A percentile compares a stretch with the other conserved stretches of the same genome.
Evolutionary conservation across 1,284 basidiomycete genomes (phyloP).

Genomic region (Boletus albobrunnescens): DNA sequence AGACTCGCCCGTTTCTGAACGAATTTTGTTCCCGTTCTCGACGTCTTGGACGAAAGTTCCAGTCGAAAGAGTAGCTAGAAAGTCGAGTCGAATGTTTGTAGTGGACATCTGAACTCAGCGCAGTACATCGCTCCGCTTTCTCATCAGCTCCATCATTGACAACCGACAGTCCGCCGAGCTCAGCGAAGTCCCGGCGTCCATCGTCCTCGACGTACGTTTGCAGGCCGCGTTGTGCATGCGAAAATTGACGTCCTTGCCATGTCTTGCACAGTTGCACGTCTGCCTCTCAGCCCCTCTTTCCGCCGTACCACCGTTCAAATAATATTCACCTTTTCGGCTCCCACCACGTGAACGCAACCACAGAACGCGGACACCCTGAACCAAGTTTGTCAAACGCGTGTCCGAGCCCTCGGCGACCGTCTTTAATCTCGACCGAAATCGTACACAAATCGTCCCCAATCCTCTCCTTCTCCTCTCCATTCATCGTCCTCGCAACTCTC

Average conservation of each 20-base stretch:
- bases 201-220: constrained; percentile 24
- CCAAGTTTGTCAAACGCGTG: constrained; percentile 37
- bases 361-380: constrained; percentile 31
- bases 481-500: constrained; percentile 7
- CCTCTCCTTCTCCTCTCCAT: constrained; percentile 6
- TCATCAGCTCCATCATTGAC: constrained; percentile 6
- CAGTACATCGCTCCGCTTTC: constrained; percentile 3
- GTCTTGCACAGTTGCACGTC: constrained; percentile 14
- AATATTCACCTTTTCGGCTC: constrained; percentile 32
- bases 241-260: constrained; percentile 30
- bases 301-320: constrained; percentile 19
- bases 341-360: constrained; percentile 34
- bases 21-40: background rate
- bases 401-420: constrained; percentile 29
- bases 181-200: constrained; percentile 29
- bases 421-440: constrained; percentile 35
- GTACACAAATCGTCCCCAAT: constrained; percentile 22
- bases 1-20: background rate
- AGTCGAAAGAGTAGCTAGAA: constrained; percentile 2
- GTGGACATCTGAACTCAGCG: constrained; percentile 31
- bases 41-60: background rate
- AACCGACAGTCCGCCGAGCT: constrained; percentile 37
- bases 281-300: constrained; percentile 7
- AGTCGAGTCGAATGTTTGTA: constrained; percentile 5
- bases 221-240: constrained; percentile 15